phyloP scores from a whole-genome alignment of 1,284 basidiomycete species.

The Irpex sp. region DNA sequence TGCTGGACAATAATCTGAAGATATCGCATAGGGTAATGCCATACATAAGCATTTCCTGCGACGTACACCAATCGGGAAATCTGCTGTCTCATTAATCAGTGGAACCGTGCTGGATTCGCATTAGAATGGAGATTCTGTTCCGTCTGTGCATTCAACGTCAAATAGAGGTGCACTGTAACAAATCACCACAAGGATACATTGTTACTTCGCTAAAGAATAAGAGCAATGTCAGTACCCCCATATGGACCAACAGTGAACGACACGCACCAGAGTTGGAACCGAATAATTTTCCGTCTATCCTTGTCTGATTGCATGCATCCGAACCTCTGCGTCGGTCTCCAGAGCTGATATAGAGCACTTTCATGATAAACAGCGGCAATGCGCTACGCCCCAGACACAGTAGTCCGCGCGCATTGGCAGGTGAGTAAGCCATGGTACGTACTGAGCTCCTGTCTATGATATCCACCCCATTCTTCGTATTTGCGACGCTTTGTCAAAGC shows the following conservation, averaged over 20 bases:
- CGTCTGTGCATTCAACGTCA: no score
- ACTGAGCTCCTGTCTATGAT: neutral
- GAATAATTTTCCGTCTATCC: no score
- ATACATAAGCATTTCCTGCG: no score
- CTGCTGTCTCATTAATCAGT: neutral
- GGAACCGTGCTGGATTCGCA: neutral
- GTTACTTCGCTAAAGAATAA: neutral
- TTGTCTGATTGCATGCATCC: no score
- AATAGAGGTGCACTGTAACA: neutral
- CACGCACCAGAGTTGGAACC: neutral
- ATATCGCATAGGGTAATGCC: no score
- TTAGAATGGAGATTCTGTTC: no score
- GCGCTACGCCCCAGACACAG: no score
- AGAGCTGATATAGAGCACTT: no score
- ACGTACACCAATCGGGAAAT: neutral
- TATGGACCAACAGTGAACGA: neutral
- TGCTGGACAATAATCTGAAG: no score
- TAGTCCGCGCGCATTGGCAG: neutral
- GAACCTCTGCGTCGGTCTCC: no score
- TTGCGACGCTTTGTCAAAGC: neutral
- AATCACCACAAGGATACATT: neutral
- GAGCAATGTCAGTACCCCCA: neutral
- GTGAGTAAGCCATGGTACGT: neutral
- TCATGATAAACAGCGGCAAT: no score
- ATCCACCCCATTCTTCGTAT: neutral